Base-by-base conservation (phyloP, 2,329 filamentous ascomycete species). In the Aspergillus sp. region DNA sequence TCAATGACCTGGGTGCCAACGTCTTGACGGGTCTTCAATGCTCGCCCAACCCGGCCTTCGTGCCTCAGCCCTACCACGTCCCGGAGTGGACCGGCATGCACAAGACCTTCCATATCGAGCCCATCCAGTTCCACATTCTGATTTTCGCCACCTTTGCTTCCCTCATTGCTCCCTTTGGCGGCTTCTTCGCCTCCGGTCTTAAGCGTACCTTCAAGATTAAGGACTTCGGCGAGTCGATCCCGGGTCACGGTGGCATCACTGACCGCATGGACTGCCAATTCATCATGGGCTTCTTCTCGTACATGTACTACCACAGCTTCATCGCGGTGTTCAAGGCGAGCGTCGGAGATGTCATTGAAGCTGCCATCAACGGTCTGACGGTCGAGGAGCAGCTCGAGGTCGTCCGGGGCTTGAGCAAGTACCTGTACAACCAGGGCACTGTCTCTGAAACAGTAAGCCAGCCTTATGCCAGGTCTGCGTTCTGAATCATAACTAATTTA, bases 201-300 rank as follows among this genome's bases (percentile, higher is more conserved):
- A 99, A 99, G 85, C 91, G 95, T 30, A 97, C 94, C 4, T 99
- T 99, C 82, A 98, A 99, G 82, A 96, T 99, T 84, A 99, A 99
- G 84, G 95, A 99, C 80, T 99, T 99, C 80, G 95, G 95, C 68
- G 91, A 99, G 78, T 96, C 92, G 1, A 99, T 99, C 69, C 95
- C 95, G 1, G 95, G 95, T 21, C 95, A 99, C 72, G 95, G 95
- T 63, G 95, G 95, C 69, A 98, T 99, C 81, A 99, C 95, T 15
- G 95, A 99, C 75, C 91, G 95, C 63, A 98, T 99, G 94, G 95
- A 99, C 75, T 99, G 95, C 77, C 95, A 99, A 75, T 99, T 99
- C 80, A 98, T 98, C 81, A 99, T 99, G 95, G 95, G 95, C 8
- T 95, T 97, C 79, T 98, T 99, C 72, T 87, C 94, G 15, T 98